phyloP scores from a whole-genome alignment of 1,284 basidiomycete species.

The Irpex sp. region DNA sequence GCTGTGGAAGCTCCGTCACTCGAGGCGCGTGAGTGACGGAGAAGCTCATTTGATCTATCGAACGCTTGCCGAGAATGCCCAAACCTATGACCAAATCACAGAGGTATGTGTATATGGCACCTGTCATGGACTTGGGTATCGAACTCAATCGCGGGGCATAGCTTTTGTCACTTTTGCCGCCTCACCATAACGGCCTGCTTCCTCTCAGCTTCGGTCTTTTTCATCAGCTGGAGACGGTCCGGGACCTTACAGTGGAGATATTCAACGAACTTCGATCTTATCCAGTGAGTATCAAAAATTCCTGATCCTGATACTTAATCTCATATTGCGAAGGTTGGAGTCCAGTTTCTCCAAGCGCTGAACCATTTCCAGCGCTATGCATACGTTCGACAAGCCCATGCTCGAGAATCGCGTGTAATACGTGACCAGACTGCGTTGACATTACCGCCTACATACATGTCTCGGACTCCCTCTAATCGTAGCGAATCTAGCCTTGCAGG shows the following conservation, averaged over 20 bases:
- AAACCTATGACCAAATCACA: conserved; percentile 82
- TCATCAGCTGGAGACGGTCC: conserved; percentile 75
- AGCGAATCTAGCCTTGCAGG: conserved; percentile 45
- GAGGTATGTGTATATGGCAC: conserved; percentile 57
- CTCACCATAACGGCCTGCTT: conserved; percentile 79
- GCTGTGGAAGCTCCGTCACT: conserved; percentile 61
- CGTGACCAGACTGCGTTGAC: conserved; percentile 38
- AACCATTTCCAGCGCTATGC: conserved; percentile 93
- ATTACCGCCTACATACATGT: conserved; percentile 30
- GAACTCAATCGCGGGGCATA: conserved; percentile 28
- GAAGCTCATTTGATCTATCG: conserved; percentile 79
- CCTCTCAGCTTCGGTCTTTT: conserved; percentile 89
- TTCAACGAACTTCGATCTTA: conserved; percentile 76
- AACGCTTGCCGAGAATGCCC: conserved; percentile 65
- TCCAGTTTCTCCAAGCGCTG: conserved; percentile 77
- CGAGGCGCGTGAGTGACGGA: conserved; percentile 52
- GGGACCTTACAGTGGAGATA: conserved; percentile 79
- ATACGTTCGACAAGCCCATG: conserved; percentile 71
- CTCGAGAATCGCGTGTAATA: conserved; percentile 42
- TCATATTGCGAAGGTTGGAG: conserved; percentile 62
- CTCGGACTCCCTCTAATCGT: conserved; percentile 44
- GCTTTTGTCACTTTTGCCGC: conserved; percentile 77
- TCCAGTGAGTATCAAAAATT: conserved; percentile 51
- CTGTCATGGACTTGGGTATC: background rate
- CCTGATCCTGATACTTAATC: background rate